A percentile compares a stretch with the other conserved stretches of the same genome.
These are phyloP conservation scores for Castanea mollissima DNA, from an alignment of 306 rosid species.

Conservation along the genomic window DNA sequence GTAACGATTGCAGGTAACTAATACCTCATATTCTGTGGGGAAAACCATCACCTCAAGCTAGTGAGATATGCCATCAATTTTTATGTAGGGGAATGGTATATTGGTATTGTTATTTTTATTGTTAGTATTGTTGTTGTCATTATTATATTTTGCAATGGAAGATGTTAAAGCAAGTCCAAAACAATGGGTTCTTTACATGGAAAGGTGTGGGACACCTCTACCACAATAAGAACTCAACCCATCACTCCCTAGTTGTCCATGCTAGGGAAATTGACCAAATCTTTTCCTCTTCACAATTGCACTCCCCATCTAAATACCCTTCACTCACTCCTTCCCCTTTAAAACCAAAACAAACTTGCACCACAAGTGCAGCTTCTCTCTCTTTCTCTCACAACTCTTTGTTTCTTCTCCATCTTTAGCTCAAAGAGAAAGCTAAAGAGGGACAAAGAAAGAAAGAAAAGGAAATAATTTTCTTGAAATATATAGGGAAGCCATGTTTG, in stretches of 20 bases:
- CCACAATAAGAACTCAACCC: too few relatives aligned
- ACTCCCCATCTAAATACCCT: background rate
- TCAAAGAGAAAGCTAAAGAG: constrained; percentile 5
- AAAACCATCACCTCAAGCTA: too few relatives aligned
- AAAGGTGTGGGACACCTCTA: too few relatives aligned
- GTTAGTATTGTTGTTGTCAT: background rate
- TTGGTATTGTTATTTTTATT: background rate
- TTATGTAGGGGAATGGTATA: too few relatives aligned
- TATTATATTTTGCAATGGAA: background rate
- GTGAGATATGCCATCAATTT: too few relatives aligned
- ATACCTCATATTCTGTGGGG: too few relatives aligned
- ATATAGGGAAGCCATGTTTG: constrained; percentile 31
- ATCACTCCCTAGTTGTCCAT: constrained; percentile 6
- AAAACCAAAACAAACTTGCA: constrained; percentile 2
- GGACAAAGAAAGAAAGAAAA: constrained; percentile 8
- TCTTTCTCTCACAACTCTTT: constrained; percentile 2
- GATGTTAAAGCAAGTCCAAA: background rate
- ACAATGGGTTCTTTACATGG: background rate
- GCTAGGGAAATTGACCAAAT: constrained; percentile 22
- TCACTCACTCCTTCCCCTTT: constrained; percentile 2
- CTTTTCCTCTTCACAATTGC: constrained; percentile 15
- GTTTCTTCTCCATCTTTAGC: constrained; percentile 12
- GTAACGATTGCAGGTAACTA: too few relatives aligned
- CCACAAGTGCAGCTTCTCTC: background rate
- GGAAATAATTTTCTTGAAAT: background rate